Evolutionary conservation across 73 alveolate species (phyloP).

Genomic region (Uronychia setigera): DNA sequence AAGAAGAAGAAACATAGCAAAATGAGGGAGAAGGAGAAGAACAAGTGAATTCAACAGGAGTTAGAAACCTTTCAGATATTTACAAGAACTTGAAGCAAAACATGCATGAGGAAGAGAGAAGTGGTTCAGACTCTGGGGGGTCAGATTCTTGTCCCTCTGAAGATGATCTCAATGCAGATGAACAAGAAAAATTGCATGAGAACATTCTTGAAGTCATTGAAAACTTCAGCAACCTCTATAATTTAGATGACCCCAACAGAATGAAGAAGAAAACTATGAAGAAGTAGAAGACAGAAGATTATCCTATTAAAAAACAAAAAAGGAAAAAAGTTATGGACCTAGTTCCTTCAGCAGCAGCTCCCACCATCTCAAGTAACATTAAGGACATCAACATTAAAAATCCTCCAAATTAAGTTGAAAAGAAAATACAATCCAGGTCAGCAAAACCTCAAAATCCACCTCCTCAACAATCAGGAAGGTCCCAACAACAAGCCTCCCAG

Average conservation of each 20-base stretch:
- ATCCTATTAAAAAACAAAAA: not conserved
- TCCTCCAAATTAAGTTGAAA: not conserved
- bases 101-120: not conserved
- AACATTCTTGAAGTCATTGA: constrained; percentile 13
- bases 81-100: not conserved
- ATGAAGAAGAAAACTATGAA: too few species aligned
- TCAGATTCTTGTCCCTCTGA: constrained; percentile 55
- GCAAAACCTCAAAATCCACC: too few species aligned
- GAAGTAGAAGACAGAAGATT: not conserved
- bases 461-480: too few species aligned
- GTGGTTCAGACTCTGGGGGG: not conserved
- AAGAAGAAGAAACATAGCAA: too few species aligned
- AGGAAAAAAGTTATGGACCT: not conserved
- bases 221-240: not conserved
- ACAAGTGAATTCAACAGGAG: not conserved
- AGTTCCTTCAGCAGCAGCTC: not conserved
- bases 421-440: too few species aligned
- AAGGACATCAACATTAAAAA: not conserved
- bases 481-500: too few species aligned
- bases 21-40: not conserved
- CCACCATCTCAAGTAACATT: not conserved
- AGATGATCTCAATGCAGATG: constrained; percentile 35
- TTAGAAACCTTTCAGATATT: not conserved
- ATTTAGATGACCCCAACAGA: not conserved
- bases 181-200: constrained; percentile 13